Conservation (phyloP, 768 basidiomycete species). For the Boletus barrowsii region DNA sequence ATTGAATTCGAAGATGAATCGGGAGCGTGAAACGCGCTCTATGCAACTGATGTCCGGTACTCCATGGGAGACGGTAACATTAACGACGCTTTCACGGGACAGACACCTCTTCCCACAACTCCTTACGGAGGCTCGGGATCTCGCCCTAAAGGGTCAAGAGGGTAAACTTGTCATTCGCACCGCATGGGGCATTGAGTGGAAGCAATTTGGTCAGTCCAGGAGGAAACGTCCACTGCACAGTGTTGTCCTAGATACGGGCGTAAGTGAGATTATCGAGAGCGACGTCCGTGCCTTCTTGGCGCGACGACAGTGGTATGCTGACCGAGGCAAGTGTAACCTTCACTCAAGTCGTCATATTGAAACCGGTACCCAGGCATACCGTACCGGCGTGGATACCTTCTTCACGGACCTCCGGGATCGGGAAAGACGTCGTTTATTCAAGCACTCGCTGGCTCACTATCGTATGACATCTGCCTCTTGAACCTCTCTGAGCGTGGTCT, state of each 20-base stretch:
- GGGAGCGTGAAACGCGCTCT: constrained; percentile 90
- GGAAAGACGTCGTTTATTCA: constrained; percentile 99
- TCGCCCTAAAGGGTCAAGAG: constrained; percentile 82
- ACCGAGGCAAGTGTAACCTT: constrained; percentile 64
- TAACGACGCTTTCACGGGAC: constrained; percentile 90
- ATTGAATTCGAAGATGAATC: constrained; percentile 64
- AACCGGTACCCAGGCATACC: constrained; percentile 70
- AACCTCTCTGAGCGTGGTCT: constrained; percentile 96
- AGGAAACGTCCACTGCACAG: constrained; percentile 82
- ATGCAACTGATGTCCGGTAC: constrained; percentile 88
- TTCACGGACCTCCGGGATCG: constrained; percentile 95
- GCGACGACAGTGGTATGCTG: constrained; percentile 91
- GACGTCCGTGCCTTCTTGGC: constrained; percentile 82
- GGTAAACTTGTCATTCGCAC: constrained; percentile 96
- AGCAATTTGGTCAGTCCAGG: constrained; percentile 89
- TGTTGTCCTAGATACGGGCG: constrained; percentile 80
- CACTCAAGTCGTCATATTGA: constrained; percentile 1
- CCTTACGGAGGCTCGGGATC: constrained; percentile 83
- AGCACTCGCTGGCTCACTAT: constrained; percentile 86
- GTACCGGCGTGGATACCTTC: constrained; percentile 91
- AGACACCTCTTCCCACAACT: constrained; percentile 75
- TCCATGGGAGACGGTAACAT: constrained; percentile 96
- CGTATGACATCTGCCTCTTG: constrained; percentile 93
- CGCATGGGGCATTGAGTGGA: constrained; percentile 96
- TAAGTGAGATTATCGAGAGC: constrained; percentile 77